Evolutionary conservation across 495 filamentous ascomycete genomes (phyloP).

Genomic region (Tuber borchii): DNA sequence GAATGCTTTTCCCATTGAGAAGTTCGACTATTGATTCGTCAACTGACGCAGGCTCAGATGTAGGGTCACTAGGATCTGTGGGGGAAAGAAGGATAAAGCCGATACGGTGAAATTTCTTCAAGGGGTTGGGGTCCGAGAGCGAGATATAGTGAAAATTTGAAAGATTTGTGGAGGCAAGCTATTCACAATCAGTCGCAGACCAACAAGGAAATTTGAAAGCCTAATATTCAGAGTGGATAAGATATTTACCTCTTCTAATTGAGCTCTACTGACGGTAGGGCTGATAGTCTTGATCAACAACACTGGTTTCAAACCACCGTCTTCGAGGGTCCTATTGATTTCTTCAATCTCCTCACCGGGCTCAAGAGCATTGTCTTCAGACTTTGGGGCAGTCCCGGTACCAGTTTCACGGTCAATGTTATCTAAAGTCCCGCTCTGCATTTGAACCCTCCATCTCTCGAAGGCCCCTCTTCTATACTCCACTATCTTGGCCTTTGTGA

Average conservation of each 20-base stretch:
- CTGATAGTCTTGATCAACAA: constrained; percentile 97
- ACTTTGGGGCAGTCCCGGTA: constrained; percentile 57
- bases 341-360: constrained; percentile 73
- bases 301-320: constrained; percentile 57
- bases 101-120: constrained; percentile 94
- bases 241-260: constrained; percentile 70
- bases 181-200: not conserved
- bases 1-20: constrained; percentile 92
- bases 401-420: constrained; percentile 75
- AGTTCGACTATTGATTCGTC: constrained; percentile 83
- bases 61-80: constrained; percentile 52
- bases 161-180: constrained; percentile 52
- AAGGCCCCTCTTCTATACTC: constrained; percentile 69
- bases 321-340: constrained; percentile 39
- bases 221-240: constrained; percentile 38
- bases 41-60: constrained; percentile 53
- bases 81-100: constrained; percentile 72
- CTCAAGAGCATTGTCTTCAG: constrained; percentile 77
- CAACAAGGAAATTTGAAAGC: not conserved
- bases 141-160: constrained; percentile 43
- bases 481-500: constrained; percentile 60
- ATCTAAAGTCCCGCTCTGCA: constrained; percentile 77
- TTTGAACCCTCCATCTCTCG: constrained; percentile 74
- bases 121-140: constrained; percentile 86
- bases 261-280: constrained; percentile 87